These are phyloP conservation scores for Takakia lepidozioides DNA, from an alignment of 225 moss, liverwort and hornwort genomes.

Conservation along the genomic window DNA sequence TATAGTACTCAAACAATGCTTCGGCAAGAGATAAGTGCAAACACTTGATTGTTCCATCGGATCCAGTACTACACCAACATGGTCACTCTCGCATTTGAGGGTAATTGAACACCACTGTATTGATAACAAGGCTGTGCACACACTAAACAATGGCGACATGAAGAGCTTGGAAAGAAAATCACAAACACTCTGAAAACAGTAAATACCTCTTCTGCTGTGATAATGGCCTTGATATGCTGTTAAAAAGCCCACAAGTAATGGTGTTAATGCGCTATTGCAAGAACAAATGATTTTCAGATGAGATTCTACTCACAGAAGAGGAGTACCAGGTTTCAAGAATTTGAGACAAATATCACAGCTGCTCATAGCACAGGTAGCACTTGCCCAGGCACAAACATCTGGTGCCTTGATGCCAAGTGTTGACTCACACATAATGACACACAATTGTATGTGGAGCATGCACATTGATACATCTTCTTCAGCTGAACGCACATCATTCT, in stretches of 20 bases:
- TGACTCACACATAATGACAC: too few relatives aligned
- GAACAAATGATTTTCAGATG: not conserved
- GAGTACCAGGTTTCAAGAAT: slow-evolving; percentile 4
- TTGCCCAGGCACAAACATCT: not conserved
- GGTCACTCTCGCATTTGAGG: too few relatives aligned
- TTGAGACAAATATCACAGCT: not conserved
- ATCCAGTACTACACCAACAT: not conserved
- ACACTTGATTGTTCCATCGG: not conserved
- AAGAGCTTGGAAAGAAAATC: not conserved
- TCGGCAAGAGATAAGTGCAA: too few relatives aligned
- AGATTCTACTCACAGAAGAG: not conserved
- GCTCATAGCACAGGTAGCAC: slow-evolving; percentile 2
- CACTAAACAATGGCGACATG: too few relatives aligned
- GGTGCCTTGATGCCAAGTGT: too few relatives aligned
- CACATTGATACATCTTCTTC: too few relatives aligned
- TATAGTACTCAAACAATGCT: too few relatives aligned
- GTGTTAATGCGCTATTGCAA: not conserved
- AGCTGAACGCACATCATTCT: too few relatives aligned
- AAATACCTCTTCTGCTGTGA: slow-evolving; percentile 94
- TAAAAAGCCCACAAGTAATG: slow-evolving; percentile 18
- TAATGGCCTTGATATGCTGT: slow-evolving; percentile 99
- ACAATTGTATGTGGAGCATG: too few relatives aligned
- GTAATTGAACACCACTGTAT: too few relatives aligned
- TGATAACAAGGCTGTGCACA: too few relatives aligned
- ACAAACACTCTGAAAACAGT: not conserved